Evolutionary conservation across 2,329 filamentous ascomycete genomes (phyloP).

Genomic region (Metarhizium album): DNA sequence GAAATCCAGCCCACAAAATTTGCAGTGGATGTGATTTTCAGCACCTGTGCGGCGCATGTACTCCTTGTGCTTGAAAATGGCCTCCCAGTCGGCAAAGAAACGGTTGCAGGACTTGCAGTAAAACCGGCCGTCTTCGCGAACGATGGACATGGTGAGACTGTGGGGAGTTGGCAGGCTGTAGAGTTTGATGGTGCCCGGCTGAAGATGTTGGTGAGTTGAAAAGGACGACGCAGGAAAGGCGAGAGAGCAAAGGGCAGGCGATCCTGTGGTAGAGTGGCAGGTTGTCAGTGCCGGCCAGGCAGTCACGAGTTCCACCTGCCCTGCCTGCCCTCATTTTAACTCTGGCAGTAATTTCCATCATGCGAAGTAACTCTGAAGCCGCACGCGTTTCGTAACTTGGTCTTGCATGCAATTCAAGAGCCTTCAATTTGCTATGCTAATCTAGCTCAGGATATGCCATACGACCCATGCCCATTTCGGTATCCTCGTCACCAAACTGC

Average conservation of each 20-base stretch:
- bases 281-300: not conserved
- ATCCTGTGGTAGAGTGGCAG: not conserved
- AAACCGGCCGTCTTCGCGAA: constrained; percentile 7
- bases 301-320: not conserved
- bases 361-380: not conserved
- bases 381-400: no score
- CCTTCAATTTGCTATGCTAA: constrained; percentile 1
- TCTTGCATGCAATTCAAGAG: no score
- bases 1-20: constrained; percentile 27
- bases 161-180: not conserved
- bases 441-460: constrained; percentile 11
- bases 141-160: not conserved
- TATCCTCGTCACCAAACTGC: constrained; percentile 7
- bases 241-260: not conserved
- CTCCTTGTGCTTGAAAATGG: constrained; percentile 19
- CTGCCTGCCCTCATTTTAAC: not conserved
- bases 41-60: constrained; percentile 15
- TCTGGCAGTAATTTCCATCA: not conserved
- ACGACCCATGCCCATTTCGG: constrained; percentile 5
- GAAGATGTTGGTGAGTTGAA: not conserved
- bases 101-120: constrained; percentile 20
- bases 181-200: not conserved
- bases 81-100: constrained; percentile 15
- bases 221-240: not conserved
- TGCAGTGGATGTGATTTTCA: constrained; percentile 25